These are phyloP conservation scores for Vanderwaltozyma tropicalis DNA, from an alignment of 805 yeast genomes.

Conservation along the genomic window DNA sequence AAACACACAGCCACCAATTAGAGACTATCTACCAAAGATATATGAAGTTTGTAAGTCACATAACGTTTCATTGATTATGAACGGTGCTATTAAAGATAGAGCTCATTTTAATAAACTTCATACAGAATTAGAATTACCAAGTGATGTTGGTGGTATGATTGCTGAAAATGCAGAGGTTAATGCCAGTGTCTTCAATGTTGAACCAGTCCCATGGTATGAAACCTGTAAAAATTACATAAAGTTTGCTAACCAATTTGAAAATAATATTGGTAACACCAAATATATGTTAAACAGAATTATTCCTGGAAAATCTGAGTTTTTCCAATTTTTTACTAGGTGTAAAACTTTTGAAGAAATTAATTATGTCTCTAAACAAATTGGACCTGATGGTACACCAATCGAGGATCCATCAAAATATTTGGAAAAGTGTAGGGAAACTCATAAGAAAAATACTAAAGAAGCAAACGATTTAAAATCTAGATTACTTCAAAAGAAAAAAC, in stretches of 20 bases:
- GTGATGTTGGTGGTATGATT: conserved; percentile 81
- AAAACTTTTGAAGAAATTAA: conserved; percentile 45
- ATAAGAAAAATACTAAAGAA: neutral
- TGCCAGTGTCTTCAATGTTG: conserved; percentile 57
- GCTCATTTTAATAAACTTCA: conserved; percentile 46
- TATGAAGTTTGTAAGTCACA: conserved; percentile 49
- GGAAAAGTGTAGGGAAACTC: conserved; percentile 2
- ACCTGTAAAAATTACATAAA: conserved; percentile 46
- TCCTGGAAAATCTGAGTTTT: conserved; percentile 61
- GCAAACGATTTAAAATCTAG: neutral
- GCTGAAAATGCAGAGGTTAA: conserved; percentile 86
- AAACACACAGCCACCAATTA: conserved; percentile 69
- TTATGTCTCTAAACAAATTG: conserved; percentile 12
- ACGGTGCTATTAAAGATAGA: conserved; percentile 60
- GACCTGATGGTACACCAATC: conserved; percentile 11
- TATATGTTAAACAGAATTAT: conserved; percentile 68
- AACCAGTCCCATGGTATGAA: conserved; percentile 42
- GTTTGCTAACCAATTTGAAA: conserved; percentile 46
- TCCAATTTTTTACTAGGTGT: conserved; percentile 44
- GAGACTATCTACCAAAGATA: conserved; percentile 56
- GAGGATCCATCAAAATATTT: conserved; percentile 16
- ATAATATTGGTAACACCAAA: conserved; percentile 65
- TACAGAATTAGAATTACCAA: conserved; percentile 34
- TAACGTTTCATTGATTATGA: conserved; percentile 65
- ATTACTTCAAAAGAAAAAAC: conserved; percentile 1